phyloP scores from a whole-genome alignment of 768 basidiomycete species.

The Hortiboletus flavorubellus region DNA sequence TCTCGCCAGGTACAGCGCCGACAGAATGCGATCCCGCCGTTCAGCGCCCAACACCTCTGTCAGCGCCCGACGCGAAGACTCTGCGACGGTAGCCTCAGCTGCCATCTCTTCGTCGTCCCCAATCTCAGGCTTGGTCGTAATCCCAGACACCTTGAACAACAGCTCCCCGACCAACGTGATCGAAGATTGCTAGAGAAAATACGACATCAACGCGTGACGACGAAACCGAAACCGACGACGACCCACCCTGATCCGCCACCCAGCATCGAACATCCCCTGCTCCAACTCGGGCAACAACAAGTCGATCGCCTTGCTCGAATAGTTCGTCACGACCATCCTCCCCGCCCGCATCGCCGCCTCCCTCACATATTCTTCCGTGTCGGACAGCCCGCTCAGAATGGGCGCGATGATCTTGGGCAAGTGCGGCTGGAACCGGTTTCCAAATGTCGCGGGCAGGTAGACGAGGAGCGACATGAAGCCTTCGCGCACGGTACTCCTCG shows the following conservation, averaged over 20 bases:
- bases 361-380: slow-evolving; percentile 91
- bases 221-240: not conserved
- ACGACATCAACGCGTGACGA: not conserved
- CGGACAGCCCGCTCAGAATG: slow-evolving; percentile 87
- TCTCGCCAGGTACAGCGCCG: slow-evolving; percentile 87
- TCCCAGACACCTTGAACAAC: slow-evolving; percentile 95
- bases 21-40: slow-evolving; percentile 85
- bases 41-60: slow-evolving; percentile 86
- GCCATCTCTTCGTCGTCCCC: slow-evolving; percentile 66
- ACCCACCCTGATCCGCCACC: slow-evolving; percentile 91
- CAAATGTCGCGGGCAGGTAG: slow-evolving; percentile 93
- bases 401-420: slow-evolving; percentile 91
- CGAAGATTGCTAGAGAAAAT: slow-evolving; percentile 71
- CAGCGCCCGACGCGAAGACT: slow-evolving; percentile 81
- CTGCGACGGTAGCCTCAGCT: slow-evolving; percentile 62
- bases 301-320: slow-evolving; percentile 89
- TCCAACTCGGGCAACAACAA: slow-evolving; percentile 92
- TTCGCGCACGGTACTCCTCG: too few species aligned
- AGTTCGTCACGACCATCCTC: slow-evolving; percentile 95
- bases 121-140: slow-evolving; percentile 77
- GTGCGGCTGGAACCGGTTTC: slow-evolving; percentile 94
- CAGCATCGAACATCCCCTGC: slow-evolving; percentile 88
- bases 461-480: slow-evolving; percentile 94
- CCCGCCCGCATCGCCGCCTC: slow-evolving; percentile 99
- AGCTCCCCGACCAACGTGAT: slow-evolving; percentile 95